Conservation (phyloP, 2,329 filamentous ascomycete species). For the Mycosphaerella sp. region DNA sequence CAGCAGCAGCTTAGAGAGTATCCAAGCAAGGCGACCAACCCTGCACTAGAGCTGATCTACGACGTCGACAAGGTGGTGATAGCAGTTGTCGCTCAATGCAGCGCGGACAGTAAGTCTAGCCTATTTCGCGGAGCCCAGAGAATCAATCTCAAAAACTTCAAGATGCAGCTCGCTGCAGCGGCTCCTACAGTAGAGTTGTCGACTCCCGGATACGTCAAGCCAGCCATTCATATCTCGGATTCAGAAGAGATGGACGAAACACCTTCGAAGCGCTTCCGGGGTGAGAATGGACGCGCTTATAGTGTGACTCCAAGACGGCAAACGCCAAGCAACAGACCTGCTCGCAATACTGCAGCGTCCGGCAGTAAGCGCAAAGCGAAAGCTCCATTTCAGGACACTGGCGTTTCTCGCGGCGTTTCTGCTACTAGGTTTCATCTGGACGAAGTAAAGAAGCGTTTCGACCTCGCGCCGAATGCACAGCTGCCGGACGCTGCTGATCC, state of each 20-base stretch:
- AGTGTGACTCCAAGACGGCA: conserved; percentile 4
- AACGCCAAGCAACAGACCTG: conserved; percentile 16
- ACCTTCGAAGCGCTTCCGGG: conserved; percentile 34
- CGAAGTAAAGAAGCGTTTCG: conserved; percentile 3
- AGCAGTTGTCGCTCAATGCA: conserved; percentile 49
- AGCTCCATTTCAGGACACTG: not conserved
- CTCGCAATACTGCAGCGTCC: conserved; percentile 33
- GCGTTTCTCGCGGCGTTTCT: not conserved
- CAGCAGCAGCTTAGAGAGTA: conserved; percentile 51
- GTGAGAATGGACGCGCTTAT: conserved; percentile 13
- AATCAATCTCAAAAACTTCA: conserved; percentile 48
- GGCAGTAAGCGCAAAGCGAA: not conserved
- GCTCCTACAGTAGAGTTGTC: conserved; percentile 27
- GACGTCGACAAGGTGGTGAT: conserved; percentile 55
- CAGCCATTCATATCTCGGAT: conserved; percentile 13
- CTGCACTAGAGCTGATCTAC: conserved; percentile 58
- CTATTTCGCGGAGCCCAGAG: conserved; percentile 41
- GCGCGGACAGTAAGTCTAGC: conserved; percentile 42
- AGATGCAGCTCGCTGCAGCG: conserved; percentile 34
- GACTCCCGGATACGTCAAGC: conserved; percentile 25
- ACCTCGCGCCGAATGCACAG: not conserved
- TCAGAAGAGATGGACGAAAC: conserved; percentile 18
- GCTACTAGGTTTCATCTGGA: not conserved
- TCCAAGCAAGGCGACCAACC: conserved; percentile 58
- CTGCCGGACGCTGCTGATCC: not conserved